Base-by-base conservation (phyloP, 2,329 filamentous ascomycete species). In the Aspergillus niger region DNA sequence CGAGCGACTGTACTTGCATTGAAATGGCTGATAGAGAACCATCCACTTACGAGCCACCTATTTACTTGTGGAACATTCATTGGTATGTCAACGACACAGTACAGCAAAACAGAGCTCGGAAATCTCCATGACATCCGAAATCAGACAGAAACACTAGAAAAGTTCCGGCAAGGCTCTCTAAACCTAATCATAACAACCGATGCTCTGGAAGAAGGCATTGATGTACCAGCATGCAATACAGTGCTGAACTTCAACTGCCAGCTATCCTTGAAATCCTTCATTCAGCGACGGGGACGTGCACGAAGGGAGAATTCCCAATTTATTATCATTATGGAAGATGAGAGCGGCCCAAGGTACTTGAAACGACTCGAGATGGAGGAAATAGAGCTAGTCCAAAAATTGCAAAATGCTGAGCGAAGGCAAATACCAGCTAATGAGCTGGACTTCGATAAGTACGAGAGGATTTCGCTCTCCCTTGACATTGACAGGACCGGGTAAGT, bases 161-260 rank as follows among this genome's bases (percentile, higher is more conserved):
- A 32, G 8, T 60, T 60, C n/a, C 53, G 30, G 3, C 32, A 52
- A 13, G 54, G 58, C 1, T 38, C 15, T 6, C 26, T 57, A 2
- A 57, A 60, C 36, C 28, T 57, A 1, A 57, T 60, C 11, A 48
- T 60, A 36, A 47, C 58, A 2, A 60, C 58, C 7, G 38, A 60
- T 32, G 58, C 39, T 6, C 48, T 60, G 5, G 58, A 60, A 20
- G 58, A 60, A 30, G 58, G 54, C n/a, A 60, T 60, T n/a, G 58
- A 60, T 53, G 30, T 60, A 30, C 36, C 58, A 1, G 58, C 53
- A 28, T 60, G 58, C 17, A 57, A 60, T 38, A 28, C 38, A 13
- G 58, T 60, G 13, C 6, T 60, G 7, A 47, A 48, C 48, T 60
- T 60, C 24, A 36, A 57, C 54, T 17, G 28, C 15, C n/a, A 36